A percentile compares a stretch with the other conserved stretches of the same genome.
phyloP scores from a whole-genome alignment of 2,329 filamentous ascomycete species.

The Daldinia eschscholtzii region DNA sequence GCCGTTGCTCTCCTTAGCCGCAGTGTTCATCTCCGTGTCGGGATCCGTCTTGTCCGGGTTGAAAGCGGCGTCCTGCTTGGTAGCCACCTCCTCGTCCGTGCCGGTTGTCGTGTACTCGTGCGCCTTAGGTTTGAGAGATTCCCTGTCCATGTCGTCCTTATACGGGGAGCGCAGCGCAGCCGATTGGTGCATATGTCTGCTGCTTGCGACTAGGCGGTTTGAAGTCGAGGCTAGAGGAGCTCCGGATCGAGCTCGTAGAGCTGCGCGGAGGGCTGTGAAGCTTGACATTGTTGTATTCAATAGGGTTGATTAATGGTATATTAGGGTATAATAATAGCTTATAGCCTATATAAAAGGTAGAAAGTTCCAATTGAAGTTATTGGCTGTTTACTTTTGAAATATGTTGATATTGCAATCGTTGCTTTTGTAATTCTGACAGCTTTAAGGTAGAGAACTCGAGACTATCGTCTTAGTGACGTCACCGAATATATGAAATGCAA shows the following conservation, averaged over 20 bases:
- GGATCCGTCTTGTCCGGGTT: slow-evolving; percentile 76
- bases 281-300: slow-evolving; percentile 37
- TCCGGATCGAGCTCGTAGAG: slow-evolving; percentile 35
- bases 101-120: slow-evolving; percentile 78
- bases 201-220: slow-evolving; percentile 19
- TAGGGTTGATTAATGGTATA: background rate
- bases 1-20: slow-evolving; percentile 54
- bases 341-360: background rate
- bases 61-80: slow-evolving; percentile 73
- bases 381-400: background rate
- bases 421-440: slow-evolving; percentile 19
- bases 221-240: slow-evolving; percentile 25
- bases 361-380: slow-evolving; percentile 9
- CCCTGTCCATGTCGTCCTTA: slow-evolving; percentile 68
- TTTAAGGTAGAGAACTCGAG: slow-evolving; percentile 9
- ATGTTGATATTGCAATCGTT: background rate
- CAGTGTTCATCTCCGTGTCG: slow-evolving; percentile 65
- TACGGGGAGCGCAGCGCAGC: slow-evolving; percentile 53
- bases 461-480: slow-evolving; percentile 40
- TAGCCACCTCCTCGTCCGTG: slow-evolving; percentile 70
- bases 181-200: slow-evolving; percentile 54
- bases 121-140: slow-evolving; percentile 72
- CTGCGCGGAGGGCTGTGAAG: slow-evolving; percentile 42
- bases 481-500: slow-evolving; percentile 17
- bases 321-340: background rate